A percentile compares a stretch with the other conserved stretches of the same genome.
Evolutionary conservation across 306 rosid species (phyloP).

Genomic region (Trifolium pratense): DNA sequence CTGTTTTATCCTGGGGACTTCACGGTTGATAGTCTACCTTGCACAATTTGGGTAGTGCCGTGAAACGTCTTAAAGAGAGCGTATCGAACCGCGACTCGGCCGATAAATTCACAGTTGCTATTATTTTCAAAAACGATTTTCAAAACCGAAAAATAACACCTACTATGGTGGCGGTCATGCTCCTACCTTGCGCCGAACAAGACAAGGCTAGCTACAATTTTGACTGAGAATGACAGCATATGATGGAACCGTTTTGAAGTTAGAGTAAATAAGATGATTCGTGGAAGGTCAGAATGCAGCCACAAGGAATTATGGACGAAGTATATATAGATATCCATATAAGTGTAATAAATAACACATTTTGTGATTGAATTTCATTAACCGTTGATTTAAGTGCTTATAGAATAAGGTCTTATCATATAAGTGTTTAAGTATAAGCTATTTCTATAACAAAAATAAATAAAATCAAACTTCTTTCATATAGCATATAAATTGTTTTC

Average conservation of each 20-base stretch:
- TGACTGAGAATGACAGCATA: conserved; percentile 65
- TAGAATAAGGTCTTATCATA: background rate
- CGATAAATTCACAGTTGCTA: no score
- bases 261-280: conserved; percentile 85
- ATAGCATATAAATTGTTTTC: background rate
- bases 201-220: conserved; percentile 79
- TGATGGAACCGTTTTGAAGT: conserved; percentile 73
- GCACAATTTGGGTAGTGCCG: no score
- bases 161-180: conserved; percentile 71
- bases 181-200: conserved; percentile 88
- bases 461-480: background rate
- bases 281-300: conserved; percentile 72
- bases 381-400: background rate
- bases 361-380: conserved; percentile 17
- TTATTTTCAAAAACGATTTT: no score
- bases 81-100: no score
- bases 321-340: conserved; percentile 92
- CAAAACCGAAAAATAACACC: no score
- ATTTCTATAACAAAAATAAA: background rate
- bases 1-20: no score
- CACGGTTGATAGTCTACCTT: no score
- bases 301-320: conserved; percentile 67
- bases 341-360: background rate
- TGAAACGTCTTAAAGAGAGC: no score
- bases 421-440: background rate